These are phyloP conservation scores for Chaetomium olivaceum DNA, from an alignment of 2,329 filamentous ascomycete genomes.

Conservation along the genomic window DNA sequence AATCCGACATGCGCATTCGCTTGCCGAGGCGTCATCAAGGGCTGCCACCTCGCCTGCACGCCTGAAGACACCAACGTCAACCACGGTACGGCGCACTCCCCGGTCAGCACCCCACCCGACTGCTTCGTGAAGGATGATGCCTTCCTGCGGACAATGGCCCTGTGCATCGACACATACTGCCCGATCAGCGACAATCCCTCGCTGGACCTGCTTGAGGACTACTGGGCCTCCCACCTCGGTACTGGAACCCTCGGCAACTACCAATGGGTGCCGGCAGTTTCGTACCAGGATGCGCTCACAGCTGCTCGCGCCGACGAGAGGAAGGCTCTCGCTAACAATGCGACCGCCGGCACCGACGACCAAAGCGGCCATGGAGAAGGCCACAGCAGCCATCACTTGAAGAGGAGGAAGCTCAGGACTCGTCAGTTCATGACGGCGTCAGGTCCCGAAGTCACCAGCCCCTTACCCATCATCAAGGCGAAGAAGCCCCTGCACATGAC, in stretches of 20 bases:
- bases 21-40: conserved; percentile 37
- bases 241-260: conserved; percentile 27
- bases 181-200: conserved; percentile 21
- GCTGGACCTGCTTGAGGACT: conserved; percentile 28
- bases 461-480: conserved; percentile 33
- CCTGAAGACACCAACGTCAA: conserved; percentile 28
- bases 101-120: conserved; percentile 30
- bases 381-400: conserved; percentile 1
- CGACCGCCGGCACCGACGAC: conserved; percentile 1
- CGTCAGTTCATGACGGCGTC: conserved; percentile 9
- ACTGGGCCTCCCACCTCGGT: conserved; percentile 31
- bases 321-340: not conserved
- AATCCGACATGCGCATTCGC: conserved; percentile 41
- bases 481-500: conserved; percentile 37
- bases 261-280: conserved; percentile 22
- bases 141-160: conserved; percentile 33
- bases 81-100: conserved; percentile 35
- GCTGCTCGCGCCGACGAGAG: conserved; percentile 18
- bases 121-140: conserved; percentile 34
- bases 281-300: conserved; percentile 25
- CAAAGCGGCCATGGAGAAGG: not conserved
- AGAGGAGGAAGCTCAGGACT: not conserved
- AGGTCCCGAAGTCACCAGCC: conserved; percentile 22
- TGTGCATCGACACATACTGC: conserved; percentile 36
- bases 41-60: conserved; percentile 37